These are phyloP conservation scores for Aspergillus piperis DNA, from an alignment of 2,329 filamentous ascomycete genomes.

Conservation along the genomic window DNA sequence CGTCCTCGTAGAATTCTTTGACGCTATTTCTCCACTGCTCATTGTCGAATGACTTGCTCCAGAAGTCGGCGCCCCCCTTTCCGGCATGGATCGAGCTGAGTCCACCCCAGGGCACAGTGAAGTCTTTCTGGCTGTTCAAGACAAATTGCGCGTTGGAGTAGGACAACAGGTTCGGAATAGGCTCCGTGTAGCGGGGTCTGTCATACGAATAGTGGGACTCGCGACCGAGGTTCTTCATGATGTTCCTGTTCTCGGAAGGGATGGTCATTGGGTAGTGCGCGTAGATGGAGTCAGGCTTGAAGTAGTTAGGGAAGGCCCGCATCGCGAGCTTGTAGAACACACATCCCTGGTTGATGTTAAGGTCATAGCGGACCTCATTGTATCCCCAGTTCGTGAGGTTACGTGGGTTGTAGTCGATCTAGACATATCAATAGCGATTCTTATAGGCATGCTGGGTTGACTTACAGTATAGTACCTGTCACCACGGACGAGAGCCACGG, in stretches of 20 bases:
- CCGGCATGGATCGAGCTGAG: constrained; percentile 65
- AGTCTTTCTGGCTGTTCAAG: constrained; percentile 61
- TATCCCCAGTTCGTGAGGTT: constrained; percentile 84
- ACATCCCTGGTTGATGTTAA: constrained; percentile 75
- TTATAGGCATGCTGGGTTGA: constrained; percentile 8
- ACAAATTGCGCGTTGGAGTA: constrained; percentile 64
- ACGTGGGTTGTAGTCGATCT: constrained; percentile 69
- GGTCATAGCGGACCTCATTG: constrained; percentile 71
- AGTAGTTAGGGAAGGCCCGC: constrained; percentile 77
- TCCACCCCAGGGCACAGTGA: constrained; percentile 66
- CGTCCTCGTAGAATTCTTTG: constrained; percentile 67
- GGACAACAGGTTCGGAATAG: constrained; percentile 60
- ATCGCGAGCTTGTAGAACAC: constrained; percentile 83
- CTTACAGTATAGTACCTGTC: constrained; percentile 71
- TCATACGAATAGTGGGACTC: constrained; percentile 70
- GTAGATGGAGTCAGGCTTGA: constrained; percentile 75
- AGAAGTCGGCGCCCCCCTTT: constrained; percentile 57
- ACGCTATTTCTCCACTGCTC: constrained; percentile 64
- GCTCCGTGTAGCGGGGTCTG: constrained; percentile 56
- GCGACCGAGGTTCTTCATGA: constrained; percentile 67
- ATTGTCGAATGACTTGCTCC: constrained; percentile 61
- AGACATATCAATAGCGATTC: constrained; percentile 25
- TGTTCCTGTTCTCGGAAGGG: constrained; percentile 70
- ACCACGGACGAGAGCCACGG: constrained; percentile 74
- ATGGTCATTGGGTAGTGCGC: constrained; percentile 74